Conservation (phyloP, 2,329 filamentous ascomycete genomes). For the Penicillium sp. region DNA sequence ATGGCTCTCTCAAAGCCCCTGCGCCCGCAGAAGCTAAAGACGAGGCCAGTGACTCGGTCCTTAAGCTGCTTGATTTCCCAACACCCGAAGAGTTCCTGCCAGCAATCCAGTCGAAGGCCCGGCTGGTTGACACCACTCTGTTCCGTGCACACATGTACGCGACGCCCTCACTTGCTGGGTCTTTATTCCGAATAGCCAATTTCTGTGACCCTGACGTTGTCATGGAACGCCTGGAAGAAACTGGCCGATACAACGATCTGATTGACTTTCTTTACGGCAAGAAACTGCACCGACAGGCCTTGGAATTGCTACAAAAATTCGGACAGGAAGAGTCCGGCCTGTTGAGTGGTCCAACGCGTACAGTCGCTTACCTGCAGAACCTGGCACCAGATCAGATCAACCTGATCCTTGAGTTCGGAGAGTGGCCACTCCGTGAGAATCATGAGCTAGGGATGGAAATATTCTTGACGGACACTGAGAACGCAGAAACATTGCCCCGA, state of each 20-base stretch:
- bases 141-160: constrained; percentile 96
- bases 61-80: constrained; percentile 47
- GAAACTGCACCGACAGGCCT: constrained; percentile 80
- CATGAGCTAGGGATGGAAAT: constrained; percentile 83
- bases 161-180: constrained; percentile 76
- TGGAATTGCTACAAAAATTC: constrained; percentile 78
- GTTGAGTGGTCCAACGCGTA: constrained; percentile 77
- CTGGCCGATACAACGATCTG: constrained; percentile 82
- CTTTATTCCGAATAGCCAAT: constrained; percentile 91
- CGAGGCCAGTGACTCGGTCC: constrained; percentile 45
- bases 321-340: constrained; percentile 57
- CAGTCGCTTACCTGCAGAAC: constrained; percentile 84
- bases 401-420: constrained; percentile 83
- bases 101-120: constrained; percentile 72
- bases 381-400: constrained; percentile 84
- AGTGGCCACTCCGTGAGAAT: constrained; percentile 76
- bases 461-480: constrained; percentile 89
- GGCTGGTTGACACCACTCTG: constrained; percentile 85
- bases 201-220: constrained; percentile 96
- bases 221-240: constrained; percentile 85
- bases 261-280: constrained; percentile 99
- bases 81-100: constrained; percentile 64
- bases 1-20: constrained; percentile 49
- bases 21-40: constrained; percentile 36
- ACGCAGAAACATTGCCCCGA: constrained; percentile 83